A percentile compares a stretch with the other conserved stretches of the same genome.
phyloP scores from a whole-genome alignment of 139 green algal species.

The Bryopsis sp. region DNA sequence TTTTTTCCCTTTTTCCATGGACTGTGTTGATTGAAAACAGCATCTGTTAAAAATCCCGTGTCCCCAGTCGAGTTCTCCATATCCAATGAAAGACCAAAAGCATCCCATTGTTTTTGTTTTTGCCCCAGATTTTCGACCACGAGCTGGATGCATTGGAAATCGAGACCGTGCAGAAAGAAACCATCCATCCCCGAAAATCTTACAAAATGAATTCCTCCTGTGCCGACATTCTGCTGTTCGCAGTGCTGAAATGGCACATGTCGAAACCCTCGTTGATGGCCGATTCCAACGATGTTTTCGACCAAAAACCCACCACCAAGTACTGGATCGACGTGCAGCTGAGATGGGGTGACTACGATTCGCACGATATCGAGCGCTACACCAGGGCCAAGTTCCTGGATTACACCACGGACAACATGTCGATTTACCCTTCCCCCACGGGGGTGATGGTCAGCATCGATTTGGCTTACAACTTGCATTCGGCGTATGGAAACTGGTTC shows the following conservation, averaged over 20 bases:
- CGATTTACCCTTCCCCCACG: conserved; percentile 94
- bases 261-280: conserved; percentile 90
- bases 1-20: not conserved
- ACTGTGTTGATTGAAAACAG: not conserved
- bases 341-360: conserved; percentile 97
- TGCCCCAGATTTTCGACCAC: conserved; percentile 85
- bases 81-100: no score
- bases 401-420: conserved; percentile 99
- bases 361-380: conserved; percentile 98
- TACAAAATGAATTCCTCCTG: conserved; percentile 99
- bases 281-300: conserved; percentile 89
- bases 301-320: conserved; percentile 97
- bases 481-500: conserved; percentile 97
- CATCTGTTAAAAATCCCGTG: not conserved
- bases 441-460: conserved; percentile 96
- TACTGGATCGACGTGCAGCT: conserved; percentile 96
- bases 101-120: conserved; percentile 2
- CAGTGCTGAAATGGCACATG: conserved; percentile 93
- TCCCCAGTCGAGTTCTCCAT: not conserved
- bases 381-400: conserved; percentile 98
- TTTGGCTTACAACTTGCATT: conserved; percentile 98
- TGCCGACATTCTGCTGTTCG: conserved; percentile 97
- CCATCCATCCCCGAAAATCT: conserved; percentile 97
- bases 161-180: conserved; percentile 99
- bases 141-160: conserved; percentile 99